A percentile compares a stretch with the other conserved stretches of the same genome.
These are phyloP conservation scores for Whalleya microplaca DNA, from an alignment of 2,329 filamentous ascomycete genomes.

Conservation along the genomic window DNA sequence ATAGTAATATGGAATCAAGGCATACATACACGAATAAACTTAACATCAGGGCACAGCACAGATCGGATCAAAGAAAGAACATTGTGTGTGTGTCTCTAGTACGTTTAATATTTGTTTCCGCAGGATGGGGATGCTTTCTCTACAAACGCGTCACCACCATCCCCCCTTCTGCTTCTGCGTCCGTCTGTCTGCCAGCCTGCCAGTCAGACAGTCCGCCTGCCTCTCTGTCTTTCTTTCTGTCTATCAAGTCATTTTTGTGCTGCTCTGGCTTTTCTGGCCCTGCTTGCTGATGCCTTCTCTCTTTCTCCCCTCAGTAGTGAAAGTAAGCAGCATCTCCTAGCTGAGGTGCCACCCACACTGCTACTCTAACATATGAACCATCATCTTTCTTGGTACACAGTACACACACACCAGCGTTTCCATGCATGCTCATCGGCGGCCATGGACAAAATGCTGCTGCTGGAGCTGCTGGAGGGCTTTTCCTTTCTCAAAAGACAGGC, in stretches of 20 bases:
- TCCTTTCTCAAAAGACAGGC: background rate
- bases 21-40: background rate
- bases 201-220: too few species aligned
- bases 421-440: too few species aligned
- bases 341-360: background rate
- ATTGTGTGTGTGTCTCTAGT: background rate
- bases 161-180: too few species aligned
- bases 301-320: background rate
- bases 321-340: background rate
- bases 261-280: background rate
- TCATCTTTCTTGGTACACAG: background rate
- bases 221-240: background rate
- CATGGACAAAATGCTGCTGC: too few species aligned
- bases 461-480: too few species aligned
- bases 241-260: background rate
- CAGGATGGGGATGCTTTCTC: background rate
- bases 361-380: background rate
- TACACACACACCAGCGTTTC: too few species aligned
- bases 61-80: too few species aligned
- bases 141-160: background rate
- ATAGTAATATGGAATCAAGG: background rate
- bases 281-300: background rate
- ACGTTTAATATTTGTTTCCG: background rate
- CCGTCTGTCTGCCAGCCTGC: too few species aligned
- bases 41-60: background rate